These are phyloP conservation scores for Penicillium ochrochloron DNA, from an alignment of 495 filamentous ascomycete genomes.

Conservation along the genomic window DNA sequence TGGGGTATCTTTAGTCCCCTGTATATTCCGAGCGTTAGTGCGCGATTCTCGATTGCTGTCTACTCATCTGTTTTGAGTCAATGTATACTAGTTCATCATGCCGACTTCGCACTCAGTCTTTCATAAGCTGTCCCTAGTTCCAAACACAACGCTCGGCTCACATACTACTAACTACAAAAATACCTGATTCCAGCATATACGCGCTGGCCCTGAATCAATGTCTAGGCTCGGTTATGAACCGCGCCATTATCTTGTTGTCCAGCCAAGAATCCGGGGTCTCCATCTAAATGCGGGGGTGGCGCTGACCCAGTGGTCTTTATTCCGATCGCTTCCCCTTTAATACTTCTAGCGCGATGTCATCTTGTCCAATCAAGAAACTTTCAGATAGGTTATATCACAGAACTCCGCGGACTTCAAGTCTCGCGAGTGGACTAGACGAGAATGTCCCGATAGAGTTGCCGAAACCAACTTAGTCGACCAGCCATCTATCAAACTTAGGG, in stretches of 20 bases:
- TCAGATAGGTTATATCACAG: neutral
- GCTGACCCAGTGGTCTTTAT: neutral
- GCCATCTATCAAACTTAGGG: too few relatives aligned
- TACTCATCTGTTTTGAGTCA: neutral
- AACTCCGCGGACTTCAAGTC: conserved; percentile 5
- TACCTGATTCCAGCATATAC: neutral
- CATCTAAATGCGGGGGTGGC: conserved; percentile 1
- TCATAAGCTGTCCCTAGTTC: neutral
- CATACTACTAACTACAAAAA: neutral
- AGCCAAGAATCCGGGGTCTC: conserved; percentile 1
- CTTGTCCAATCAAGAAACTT: neutral
- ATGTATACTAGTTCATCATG: neutral
- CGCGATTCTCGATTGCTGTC: neutral
- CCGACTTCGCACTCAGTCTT: neutral
- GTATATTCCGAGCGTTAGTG: neutral
- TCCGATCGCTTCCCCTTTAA: neutral
- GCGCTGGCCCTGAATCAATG: neutral
- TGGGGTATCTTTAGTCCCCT: neutral
- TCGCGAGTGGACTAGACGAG: neutral
- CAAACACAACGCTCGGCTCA: neutral
- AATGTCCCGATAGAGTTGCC: neutral
- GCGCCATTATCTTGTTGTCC: neutral
- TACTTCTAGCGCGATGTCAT: neutral
- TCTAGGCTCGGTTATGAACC: neutral
- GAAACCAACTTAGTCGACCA: neutral